These are phyloP conservation scores for Alternaria panax DNA, from an alignment of 2,329 filamentous ascomycete genomes.

Conservation along the genomic window DNA sequence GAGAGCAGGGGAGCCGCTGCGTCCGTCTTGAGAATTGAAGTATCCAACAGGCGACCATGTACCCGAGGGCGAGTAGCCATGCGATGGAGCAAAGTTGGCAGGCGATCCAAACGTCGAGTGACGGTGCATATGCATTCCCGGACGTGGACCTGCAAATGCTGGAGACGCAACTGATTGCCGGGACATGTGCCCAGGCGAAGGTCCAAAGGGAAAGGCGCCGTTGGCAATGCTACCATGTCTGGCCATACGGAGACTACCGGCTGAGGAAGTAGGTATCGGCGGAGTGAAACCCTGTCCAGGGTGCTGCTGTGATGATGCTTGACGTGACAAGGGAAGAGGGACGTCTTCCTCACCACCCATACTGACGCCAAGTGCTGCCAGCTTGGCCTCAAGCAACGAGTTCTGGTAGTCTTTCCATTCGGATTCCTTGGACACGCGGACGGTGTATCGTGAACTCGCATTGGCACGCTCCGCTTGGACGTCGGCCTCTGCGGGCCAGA, in stretches of 20 bases:
- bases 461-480: constrained; percentile 63
- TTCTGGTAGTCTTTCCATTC: constrained; percentile 82
- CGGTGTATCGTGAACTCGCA: constrained; percentile 58
- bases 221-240: constrained; percentile 65
- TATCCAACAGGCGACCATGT: constrained; percentile 53
- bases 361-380: constrained; percentile 88
- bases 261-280: constrained; percentile 79
- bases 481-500: constrained; percentile 72
- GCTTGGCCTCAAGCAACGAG: constrained; percentile 86
- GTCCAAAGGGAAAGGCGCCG: constrained; percentile 64
- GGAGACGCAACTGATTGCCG: constrained; percentile 75
- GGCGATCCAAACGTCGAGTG: constrained; percentile 75
- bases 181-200: constrained; percentile 64
- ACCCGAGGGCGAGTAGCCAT: constrained; percentile 63
- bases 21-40: constrained; percentile 48
- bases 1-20: constrained; percentile 54
- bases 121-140: constrained; percentile 67
- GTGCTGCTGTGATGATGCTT: constrained; percentile 75
- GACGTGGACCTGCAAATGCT: constrained; percentile 63
- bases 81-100: constrained; percentile 68
- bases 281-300: constrained; percentile 83
- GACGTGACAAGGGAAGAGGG: constrained; percentile 70
- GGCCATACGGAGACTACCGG: constrained; percentile 70
- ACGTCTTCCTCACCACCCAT: constrained; percentile 73
- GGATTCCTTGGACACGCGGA: constrained; percentile 74